Percentiles rank a stretch among this genome's conserved stretches.
phyloP scores from a whole-genome alignment of 805 yeast genomes.

The Ogataea methanolica region DNA sequence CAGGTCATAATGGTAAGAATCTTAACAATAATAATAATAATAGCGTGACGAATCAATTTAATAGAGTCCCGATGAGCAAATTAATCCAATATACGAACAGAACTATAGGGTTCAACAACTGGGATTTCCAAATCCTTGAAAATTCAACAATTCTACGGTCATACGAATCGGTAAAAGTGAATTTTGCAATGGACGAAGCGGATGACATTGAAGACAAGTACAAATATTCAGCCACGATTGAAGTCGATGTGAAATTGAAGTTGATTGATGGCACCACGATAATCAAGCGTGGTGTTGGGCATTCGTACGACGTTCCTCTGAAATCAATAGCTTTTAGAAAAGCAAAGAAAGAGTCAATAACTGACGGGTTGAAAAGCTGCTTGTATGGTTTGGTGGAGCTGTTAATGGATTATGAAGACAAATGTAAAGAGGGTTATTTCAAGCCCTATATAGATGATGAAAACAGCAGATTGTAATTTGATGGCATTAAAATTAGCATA shows the following conservation, averaged over 20 bases:
- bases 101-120: constrained; percentile 48
- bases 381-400: constrained; percentile 33
- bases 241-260: constrained; percentile 31
- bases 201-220: constrained; percentile 17
- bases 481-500: too few species aligned
- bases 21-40: background rate
- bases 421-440: constrained; percentile 21
- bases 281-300: constrained; percentile 37
- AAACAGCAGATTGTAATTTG: too few species aligned
- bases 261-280: constrained; percentile 41
- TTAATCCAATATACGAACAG: constrained; percentile 38
- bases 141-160: constrained; percentile 13
- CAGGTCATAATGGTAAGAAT: too few species aligned
- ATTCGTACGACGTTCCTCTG: constrained; percentile 29
- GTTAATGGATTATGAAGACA: constrained; percentile 26
- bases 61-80: constrained; percentile 15
- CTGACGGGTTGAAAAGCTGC: constrained; percentile 41
- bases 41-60: constrained; percentile 7
- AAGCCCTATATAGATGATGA: constrained; percentile 6
- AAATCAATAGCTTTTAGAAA: constrained; percentile 33
- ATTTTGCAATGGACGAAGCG: constrained; percentile 5
- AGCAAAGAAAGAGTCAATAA: constrained; percentile 44
- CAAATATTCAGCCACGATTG: constrained; percentile 14
- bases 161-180: background rate
- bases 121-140: constrained; percentile 36